Evolutionary conservation across 202 grass and related monocot genomes (phyloP).

Genomic region (Tripidium arundinaceum): DNA sequence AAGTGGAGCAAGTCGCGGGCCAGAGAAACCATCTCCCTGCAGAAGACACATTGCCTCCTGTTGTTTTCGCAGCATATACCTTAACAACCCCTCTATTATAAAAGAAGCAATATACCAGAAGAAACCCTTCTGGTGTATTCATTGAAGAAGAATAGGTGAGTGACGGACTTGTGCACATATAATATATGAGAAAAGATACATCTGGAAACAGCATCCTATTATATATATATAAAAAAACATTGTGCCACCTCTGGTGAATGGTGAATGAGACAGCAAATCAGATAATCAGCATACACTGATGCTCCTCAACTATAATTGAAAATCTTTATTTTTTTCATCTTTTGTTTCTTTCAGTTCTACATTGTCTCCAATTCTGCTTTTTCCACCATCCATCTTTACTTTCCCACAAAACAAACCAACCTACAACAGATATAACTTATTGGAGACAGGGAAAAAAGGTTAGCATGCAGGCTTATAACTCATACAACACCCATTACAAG

Average conservation of each 20-base stretch:
- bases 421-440: conserved; percentile 33
- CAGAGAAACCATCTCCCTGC: background rate
- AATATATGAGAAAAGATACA: background rate
- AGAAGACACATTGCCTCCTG: background rate
- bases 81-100: background rate
- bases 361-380: conserved; percentile 36
- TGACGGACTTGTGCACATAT: background rate
- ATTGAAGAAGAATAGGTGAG: background rate
- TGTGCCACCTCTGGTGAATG: background rate
- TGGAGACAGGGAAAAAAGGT: conserved; percentile 25
- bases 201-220: no score
- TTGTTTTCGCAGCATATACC: background rate
- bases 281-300: background rate
- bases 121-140: no score
- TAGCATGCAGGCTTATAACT: conserved; percentile 16
- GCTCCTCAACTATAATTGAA: background rate
- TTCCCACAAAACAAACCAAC: conserved; percentile 28
- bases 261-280: background rate
- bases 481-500: conserved; percentile 23
- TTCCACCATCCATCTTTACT: conserved; percentile 9
- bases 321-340: background rate
- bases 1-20: background rate
- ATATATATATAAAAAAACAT: no score
- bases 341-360: conserved; percentile 28
- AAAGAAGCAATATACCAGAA: no score